Evolutionary conservation across 352 stramenopile species (phyloP).

Genomic region (Phytopythium chamaehyphon): DNA sequence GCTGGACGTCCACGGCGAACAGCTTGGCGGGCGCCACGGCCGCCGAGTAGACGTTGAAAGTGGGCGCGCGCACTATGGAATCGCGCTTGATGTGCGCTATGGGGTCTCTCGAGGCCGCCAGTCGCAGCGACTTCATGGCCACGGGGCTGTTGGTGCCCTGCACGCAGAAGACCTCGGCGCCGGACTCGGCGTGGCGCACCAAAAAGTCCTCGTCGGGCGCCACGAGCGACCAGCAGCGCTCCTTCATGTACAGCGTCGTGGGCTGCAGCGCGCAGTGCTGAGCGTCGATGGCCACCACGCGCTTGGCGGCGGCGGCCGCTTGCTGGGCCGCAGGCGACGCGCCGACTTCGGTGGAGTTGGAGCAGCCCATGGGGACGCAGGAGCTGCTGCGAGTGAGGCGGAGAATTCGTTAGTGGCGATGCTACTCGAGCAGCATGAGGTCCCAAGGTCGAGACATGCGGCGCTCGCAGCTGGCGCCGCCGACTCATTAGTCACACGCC

Average conservation of each 20-base stretch:
- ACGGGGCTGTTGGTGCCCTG: slow-evolving; percentile 18
- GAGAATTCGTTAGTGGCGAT: too few species aligned
- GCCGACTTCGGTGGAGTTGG: slow-evolving; percentile 23
- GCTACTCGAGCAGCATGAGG: too few species aligned
- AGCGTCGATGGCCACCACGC: slow-evolving; percentile 14
- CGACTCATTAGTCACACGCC: too few species aligned
- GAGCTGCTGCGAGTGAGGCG: too few species aligned
- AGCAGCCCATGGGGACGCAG: slow-evolving; percentile 30
- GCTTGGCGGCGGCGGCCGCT: slow-evolving; percentile 9
- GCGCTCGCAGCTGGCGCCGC: too few species aligned
- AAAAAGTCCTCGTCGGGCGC: slow-evolving; percentile 28
- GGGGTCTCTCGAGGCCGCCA: slow-evolving; percentile 14
- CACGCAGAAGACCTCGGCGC: slow-evolving; percentile 27
- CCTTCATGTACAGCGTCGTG: slow-evolving; percentile 30
- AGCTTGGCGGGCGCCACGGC: slow-evolving; percentile 22
- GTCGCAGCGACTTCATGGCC: slow-evolving; percentile 30
- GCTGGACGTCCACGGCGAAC: slow-evolving; percentile 25
- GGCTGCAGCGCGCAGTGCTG: slow-evolving; percentile 22
- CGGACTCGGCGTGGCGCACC: slow-evolving; percentile 24
- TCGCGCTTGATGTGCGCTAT: slow-evolving; percentile 40
- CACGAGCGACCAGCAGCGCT: slow-evolving; percentile 26
- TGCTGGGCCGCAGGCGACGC: background rate
- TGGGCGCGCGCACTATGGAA: slow-evolving; percentile 25
- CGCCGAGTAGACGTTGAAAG: slow-evolving; percentile 33
- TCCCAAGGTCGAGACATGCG: too few species aligned